Percentiles rank a stretch among this genome's conserved stretches.
These are phyloP conservation scores for Irpex rosettiformis DNA, from an alignment of 1,284 basidiomycete genomes.

Conservation along the genomic window DNA sequence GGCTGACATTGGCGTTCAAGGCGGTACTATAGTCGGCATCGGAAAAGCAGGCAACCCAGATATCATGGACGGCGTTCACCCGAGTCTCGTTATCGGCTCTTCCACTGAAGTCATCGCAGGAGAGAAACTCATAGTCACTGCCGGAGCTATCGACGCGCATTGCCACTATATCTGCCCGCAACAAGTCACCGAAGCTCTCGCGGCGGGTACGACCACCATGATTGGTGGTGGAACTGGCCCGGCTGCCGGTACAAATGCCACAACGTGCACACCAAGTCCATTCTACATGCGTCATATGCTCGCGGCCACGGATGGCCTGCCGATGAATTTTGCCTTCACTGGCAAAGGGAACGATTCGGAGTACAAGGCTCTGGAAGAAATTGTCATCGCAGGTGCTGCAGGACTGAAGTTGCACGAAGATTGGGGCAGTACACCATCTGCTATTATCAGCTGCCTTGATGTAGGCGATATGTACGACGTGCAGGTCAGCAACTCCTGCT, in stretches of 20 bases:
- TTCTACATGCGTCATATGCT: slow-evolving; percentile 90
- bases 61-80: slow-evolving; percentile 82
- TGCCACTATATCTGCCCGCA: slow-evolving; percentile 95
- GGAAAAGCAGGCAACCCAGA: slow-evolving; percentile 99
- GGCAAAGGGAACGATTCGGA: slow-evolving; percentile 95
- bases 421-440: slow-evolving; percentile 92
- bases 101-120: slow-evolving; percentile 94
- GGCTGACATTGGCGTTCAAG: slow-evolving; percentile 96
- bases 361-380: slow-evolving; percentile 69
- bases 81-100: slow-evolving; percentile 77
- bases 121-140: slow-evolving; percentile 91
- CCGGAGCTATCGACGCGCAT: slow-evolving; percentile 92
- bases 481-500: slow-evolving; percentile 49
- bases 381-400: slow-evolving; percentile 84
- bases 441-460: slow-evolving; percentile 77
- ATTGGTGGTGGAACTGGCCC: slow-evolving; percentile 92
- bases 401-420: slow-evolving; percentile 98
- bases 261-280: slow-evolving; percentile 90
- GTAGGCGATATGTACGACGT: slow-evolving; percentile 94
- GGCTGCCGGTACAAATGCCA: slow-evolving; percentile 86
- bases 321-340: slow-evolving; percentile 93
- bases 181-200: slow-evolving; percentile 73
- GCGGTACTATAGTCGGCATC: slow-evolving; percentile 82
- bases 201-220: slow-evolving; percentile 80
- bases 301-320: slow-evolving; percentile 81